Evolutionary conservation across 371 early-diverging fungal genomes (phyloP).

Genomic region (Polyrhizophydium stewartii): DNA sequence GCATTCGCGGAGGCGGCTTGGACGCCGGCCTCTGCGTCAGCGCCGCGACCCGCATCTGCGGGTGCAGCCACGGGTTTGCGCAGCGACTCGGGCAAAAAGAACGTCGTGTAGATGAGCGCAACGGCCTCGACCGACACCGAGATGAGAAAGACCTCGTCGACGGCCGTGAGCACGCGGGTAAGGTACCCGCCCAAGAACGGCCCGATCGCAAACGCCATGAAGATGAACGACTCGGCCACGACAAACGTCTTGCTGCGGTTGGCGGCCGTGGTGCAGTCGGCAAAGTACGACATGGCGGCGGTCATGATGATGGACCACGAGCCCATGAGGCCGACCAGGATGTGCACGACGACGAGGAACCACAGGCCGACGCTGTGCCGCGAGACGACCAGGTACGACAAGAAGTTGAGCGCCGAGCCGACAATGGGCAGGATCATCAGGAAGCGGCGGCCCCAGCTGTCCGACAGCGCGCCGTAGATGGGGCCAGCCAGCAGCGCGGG

Average conservation of each 20-base stretch:
- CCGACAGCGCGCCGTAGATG: conserved; percentile 18
- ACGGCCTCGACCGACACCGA: conserved; percentile 3
- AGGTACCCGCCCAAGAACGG: conserved; percentile 25
- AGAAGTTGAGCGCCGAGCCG: conserved; percentile 15
- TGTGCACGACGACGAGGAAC: conserved; percentile 18
- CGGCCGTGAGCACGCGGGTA: conserved; percentile 3
- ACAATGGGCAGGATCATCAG: conserved; percentile 20
- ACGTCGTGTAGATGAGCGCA: conserved; percentile 8
- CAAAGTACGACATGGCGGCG: conserved; percentile 18
- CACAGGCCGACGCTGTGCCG: conserved; percentile 14
- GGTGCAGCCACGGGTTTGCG: too few relatives aligned
- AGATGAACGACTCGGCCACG: conserved; percentile 20
- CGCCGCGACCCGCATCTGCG: too few relatives aligned
- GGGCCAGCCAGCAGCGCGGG: conserved; percentile 25
- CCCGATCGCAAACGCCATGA: conserved; percentile 20
- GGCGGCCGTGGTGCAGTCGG: conserved; percentile 13
- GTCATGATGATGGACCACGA: conserved; percentile 7
- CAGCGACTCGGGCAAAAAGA: conserved; percentile 12
- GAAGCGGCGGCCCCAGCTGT: conserved; percentile 19
- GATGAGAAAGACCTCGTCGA: conserved; percentile 9
- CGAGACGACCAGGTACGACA: conserved; percentile 19
- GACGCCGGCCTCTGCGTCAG: too few relatives aligned
- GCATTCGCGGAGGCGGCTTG: too few relatives aligned
- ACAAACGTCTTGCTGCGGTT: conserved; percentile 18
- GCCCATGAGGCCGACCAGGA: conserved; percentile 24